Evolutionary conservation across 2,329 filamentous ascomycete genomes (phyloP), one percentile per base, ranked within the genome.

Genomic region (Ophiocordyceps sinensis): DNA sequence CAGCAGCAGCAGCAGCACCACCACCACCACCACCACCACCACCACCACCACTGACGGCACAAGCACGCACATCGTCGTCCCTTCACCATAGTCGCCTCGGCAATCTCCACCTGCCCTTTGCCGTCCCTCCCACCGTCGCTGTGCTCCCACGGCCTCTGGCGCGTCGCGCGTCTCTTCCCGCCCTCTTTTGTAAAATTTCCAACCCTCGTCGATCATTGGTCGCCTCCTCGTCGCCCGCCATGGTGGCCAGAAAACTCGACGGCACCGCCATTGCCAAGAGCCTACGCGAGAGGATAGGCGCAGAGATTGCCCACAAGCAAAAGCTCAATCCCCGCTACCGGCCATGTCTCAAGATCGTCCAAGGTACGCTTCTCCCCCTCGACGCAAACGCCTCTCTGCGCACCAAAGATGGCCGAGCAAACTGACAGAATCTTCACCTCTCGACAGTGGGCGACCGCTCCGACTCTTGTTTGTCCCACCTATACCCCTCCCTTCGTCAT

Each of bases 241-340:
- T 95, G 88, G 77, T 78, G 52, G 89, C 86, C 51, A 77, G 73
- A 54, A 94, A 87, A 71, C 91, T 98, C 55, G 91, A 98, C 68
- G 91, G 91, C 69, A 94, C 82, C 43, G 86, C 85, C 60, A 87
- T 96, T 67, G 91, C 91, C 52, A 93, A 89, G 70, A 75, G 70
- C 59, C 94, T 96, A 59, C 82, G 91, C 46, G 85, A 88, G 67
- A 73, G 74, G 46, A 73, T 98, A 54, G 81, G 81, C 53, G 68
- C 67, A 37, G 81, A 95, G 63, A 93, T 98, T 63, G 73, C 77
- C 51, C 71, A 84, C 59, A 82, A 79, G 60, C 89, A 95, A 64
- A 73, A 77, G 64, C 63, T 70, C 45, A 95, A 95, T 60, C 83
- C 89, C 34, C 75, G 87, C 53, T 98, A 87, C 70, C 79, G 81